Evolutionary conservation across 768 basidiomycete genomes (phyloP), one percentile per base, ranked within the genome.

Genomic region (Mycena sanguinolenta): DNA sequence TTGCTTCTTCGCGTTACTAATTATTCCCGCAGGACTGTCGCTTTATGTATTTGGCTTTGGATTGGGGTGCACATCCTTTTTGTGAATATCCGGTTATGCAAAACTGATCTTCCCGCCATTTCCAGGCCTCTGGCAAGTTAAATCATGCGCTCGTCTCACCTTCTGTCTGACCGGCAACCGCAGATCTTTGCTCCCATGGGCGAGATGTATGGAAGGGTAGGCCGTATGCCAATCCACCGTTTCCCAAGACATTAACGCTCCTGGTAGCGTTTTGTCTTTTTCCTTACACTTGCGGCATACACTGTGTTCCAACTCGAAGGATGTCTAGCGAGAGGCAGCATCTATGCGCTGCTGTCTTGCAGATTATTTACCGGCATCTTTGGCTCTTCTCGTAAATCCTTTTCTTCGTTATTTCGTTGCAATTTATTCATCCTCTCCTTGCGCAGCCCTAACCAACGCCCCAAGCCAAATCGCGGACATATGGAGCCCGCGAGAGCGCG

Each of bases 11-110:
- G 36, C 28, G 55, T 38, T 34, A 57, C 55, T 46, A 54, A 46
- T 34, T 27, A 61, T 39, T 36, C 23, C 17, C 23, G 10, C 49
- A 70, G 70, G 70, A 19, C 83, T 91, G 25, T 89, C 90, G 6
- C 78, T 90, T 19, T 91, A 90, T 75, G 88, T 92, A 38, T 77
- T 92, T 34, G 90, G 90, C 1, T 90, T 92, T 74, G 89, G 86
- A 5, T 72, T 90, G 27, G 89, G 89, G 86, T 88, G 66, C 42
- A 83, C 79, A 21, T 30, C 21, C 21, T 69, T 67, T 36, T 55
- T 19, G n/a, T 39, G 39, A 38, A 4, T 9, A n/a, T 62, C 32
- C 27, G 30, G 39, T 46, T n/a, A 3, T 28, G n/a, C 53, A 46
- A 28, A 39, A 28, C 2, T 68, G 34, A 68, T 55, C 54, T 21